A percentile compares a stretch with the other conserved stretches of the same genome.
phyloP scores from a whole-genome alignment of 2,329 filamentous ascomycete genomes.

The Didymosphaeria variabile region DNA sequence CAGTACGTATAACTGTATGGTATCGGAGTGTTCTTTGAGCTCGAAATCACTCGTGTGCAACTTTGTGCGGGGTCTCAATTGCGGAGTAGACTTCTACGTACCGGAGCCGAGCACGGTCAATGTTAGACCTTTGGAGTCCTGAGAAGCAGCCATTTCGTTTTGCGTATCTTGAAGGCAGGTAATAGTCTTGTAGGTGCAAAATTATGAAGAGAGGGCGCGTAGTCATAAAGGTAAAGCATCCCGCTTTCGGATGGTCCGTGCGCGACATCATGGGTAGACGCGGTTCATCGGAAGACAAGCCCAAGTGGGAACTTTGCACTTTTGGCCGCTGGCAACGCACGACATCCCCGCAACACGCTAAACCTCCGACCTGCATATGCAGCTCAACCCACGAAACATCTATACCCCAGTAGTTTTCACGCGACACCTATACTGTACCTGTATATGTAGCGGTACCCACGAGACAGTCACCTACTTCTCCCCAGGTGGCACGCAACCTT shows the following conservation, averaged over 20 bases:
- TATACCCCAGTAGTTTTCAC: no score
- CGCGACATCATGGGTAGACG: slow-evolving; percentile 3
- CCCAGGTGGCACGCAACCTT: neutral
- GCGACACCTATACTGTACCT: no score
- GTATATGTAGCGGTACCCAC: neutral
- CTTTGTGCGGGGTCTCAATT: slow-evolving; percentile 17
- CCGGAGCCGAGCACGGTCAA: slow-evolving; percentile 85
- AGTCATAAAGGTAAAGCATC: neutral
- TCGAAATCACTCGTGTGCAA: neutral
- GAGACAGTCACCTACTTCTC: neutral
- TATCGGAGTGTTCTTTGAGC: neutral
- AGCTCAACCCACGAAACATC: neutral
- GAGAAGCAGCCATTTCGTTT: slow-evolving; percentile 41
- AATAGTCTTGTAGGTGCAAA: neutral
- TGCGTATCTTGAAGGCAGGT: neutral
- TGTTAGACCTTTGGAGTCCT: slow-evolving; percentile 63
- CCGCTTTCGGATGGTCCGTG: slow-evolving; percentile 9
- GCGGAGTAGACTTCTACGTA: slow-evolving; percentile 58
- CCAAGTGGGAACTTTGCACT: neutral
- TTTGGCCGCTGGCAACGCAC: neutral
- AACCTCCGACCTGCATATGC: neutral
- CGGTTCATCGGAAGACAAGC: slow-evolving; percentile 1
- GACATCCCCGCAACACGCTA: neutral
- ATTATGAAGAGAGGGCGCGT: neutral
- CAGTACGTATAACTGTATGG: neutral